phyloP scores from a whole-genome alignment of 495 filamentous ascomycete species.

The Aspergillus campestris region DNA sequence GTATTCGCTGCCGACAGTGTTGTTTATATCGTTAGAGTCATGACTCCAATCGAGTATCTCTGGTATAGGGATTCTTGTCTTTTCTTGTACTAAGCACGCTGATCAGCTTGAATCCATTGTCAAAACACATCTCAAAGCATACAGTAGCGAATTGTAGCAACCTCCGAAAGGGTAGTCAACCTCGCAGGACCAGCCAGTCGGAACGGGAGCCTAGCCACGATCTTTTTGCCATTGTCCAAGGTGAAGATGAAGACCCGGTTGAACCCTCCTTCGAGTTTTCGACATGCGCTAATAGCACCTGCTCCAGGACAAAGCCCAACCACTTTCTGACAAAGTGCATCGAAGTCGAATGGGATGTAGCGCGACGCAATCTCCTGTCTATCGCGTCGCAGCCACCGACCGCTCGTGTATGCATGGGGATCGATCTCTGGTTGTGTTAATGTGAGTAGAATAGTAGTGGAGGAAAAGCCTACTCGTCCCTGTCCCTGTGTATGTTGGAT shows the following conservation, averaged over 20 bases:
- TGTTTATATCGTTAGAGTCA: constrained; percentile 17
- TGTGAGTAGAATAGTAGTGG: no score
- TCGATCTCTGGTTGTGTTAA: constrained; percentile 22
- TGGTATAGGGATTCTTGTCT: constrained; percentile 32
- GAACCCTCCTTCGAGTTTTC: constrained; percentile 36
- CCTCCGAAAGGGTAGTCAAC: constrained; percentile 31
- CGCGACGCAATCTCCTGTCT: constrained; percentile 20
- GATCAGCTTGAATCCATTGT: constrained; percentile 1
- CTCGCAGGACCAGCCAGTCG: constrained; percentile 22
- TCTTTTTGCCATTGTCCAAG: constrained; percentile 20
- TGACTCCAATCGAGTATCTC: constrained; percentile 33
- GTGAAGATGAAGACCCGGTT: constrained; percentile 38
- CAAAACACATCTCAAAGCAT: constrained; percentile 6
- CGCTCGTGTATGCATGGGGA: constrained; percentile 30
- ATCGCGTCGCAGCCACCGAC: constrained; percentile 34
- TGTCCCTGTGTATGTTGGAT: no score
- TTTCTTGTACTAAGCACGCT: constrained; percentile 20
- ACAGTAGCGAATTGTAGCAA: constrained; percentile 34
- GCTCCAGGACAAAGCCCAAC: constrained; percentile 23
- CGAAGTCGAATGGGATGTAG: constrained; percentile 31
- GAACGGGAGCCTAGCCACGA: constrained; percentile 34
- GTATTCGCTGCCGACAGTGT: constrained; percentile 33
- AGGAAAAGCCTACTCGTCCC: no score
- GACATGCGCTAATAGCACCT: constrained; percentile 11
- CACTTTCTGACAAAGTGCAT: constrained; percentile 25